phyloP scores from a whole-genome alignment of 2,329 filamentous ascomycete genomes.

The Colletotrichum chlorophyti region DNA sequence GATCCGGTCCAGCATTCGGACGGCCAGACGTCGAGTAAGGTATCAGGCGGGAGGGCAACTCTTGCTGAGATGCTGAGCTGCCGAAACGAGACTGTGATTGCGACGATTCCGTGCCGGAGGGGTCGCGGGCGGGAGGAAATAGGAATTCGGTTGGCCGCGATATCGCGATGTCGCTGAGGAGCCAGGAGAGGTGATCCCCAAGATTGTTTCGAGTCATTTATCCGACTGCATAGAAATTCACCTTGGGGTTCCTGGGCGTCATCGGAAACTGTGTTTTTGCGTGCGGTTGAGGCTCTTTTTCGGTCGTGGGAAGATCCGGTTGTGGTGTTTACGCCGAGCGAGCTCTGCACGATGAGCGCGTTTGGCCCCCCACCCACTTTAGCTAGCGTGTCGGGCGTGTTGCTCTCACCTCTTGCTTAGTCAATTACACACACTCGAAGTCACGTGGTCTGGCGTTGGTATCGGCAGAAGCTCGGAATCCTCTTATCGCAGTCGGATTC shows the following conservation, averaged over 20 bases:
- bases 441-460: slow-evolving; percentile 29
- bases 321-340: slow-evolving; percentile 17
- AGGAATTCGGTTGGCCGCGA: slow-evolving; percentile 46
- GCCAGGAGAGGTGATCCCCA: slow-evolving; percentile 62
- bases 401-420: too few species aligned
- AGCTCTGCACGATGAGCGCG: slow-evolving; percentile 10
- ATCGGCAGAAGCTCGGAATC: background rate
- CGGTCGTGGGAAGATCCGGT: slow-evolving; percentile 10
- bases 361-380: slow-evolving; percentile 26
- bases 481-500: background rate
- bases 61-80: slow-evolving; percentile 18
- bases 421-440: slow-evolving; percentile 2
- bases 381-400: slow-evolving; percentile 21
- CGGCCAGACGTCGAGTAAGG: background rate
- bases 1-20: background rate
- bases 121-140: slow-evolving; percentile 41
- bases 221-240: slow-evolving; percentile 37
- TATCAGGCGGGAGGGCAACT: background rate
- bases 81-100: slow-evolving; percentile 17
- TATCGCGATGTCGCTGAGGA: slow-evolving; percentile 55
- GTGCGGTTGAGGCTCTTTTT: slow-evolving; percentile 3
- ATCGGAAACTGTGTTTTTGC: slow-evolving; percentile 13
- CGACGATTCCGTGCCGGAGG: slow-evolving; percentile 30
- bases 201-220: slow-evolving; percentile 71
- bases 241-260: slow-evolving; percentile 9